Percentiles rank a stretch among this genome's conserved stretches.
Conservation (phyloP, 306 rosid species). For the Vigna trinervia region DNA sequence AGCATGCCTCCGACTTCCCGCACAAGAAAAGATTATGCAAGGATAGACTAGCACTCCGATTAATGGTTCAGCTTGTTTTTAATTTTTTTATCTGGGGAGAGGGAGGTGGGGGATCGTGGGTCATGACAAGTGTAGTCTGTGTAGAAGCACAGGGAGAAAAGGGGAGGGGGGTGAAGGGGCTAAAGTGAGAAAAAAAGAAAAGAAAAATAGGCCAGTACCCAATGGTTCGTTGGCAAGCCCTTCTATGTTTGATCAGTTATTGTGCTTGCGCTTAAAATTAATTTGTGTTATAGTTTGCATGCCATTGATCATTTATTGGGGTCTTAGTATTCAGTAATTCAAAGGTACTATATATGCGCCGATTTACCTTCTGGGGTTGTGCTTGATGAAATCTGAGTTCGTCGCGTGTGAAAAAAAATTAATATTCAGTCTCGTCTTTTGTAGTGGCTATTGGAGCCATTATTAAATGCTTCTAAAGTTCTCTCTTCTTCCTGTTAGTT, state of each 20-base stretch:
- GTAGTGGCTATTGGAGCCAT: not conserved
- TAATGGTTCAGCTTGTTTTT: constrained; percentile 42
- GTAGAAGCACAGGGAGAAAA: not conserved
- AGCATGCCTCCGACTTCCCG: constrained; percentile 89
- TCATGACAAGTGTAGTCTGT: constrained; percentile 52
- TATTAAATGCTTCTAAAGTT: not conserved
- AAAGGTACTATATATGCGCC: constrained; percentile 41
- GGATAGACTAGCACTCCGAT: constrained; percentile 63
- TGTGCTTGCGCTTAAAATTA: constrained; percentile 73
- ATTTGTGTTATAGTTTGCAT: constrained; percentile 65
- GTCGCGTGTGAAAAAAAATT: not conserved
- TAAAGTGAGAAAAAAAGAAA: too few species aligned
- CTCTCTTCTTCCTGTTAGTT: not conserved
- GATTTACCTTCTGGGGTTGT: constrained; percentile 18
- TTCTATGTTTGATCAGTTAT: constrained; percentile 59
- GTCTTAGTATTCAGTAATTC: constrained; percentile 48
- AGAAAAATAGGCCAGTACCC: constrained; percentile 46
- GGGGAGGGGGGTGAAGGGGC: constrained; percentile 4
- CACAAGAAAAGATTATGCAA: constrained; percentile 85
- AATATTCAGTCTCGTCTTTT: not conserved
- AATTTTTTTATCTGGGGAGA: not conserved
- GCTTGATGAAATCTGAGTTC: constrained; percentile 18
- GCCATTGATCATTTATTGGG: constrained; percentile 56
- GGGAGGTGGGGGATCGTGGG: not conserved
- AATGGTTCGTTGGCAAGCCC: constrained; percentile 56